Evolutionary conservation across 805 yeast species (phyloP), one percentile per base, ranked within the genome.

Genomic region (Wickerhamomyces alni): DNA sequence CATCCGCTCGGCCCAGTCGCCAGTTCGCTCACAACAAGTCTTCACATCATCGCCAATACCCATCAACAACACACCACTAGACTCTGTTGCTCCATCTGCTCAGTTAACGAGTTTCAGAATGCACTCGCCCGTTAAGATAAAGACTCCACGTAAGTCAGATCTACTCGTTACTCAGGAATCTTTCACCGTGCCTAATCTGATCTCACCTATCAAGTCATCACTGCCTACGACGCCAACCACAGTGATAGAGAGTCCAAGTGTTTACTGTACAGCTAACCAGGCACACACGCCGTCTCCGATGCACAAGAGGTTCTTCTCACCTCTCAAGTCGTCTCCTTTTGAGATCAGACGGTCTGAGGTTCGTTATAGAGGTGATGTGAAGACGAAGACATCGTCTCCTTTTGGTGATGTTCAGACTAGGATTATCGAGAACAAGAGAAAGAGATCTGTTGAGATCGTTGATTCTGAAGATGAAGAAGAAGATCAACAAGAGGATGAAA

Each of bases 41-140:
- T 28, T 24, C 5, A 24, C 31, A 16, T 32, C 33, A 5, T 30
- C 33, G 5, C 15, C 33, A 17, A 13, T 17, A 6, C 10, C 15
- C 12, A 18, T 17, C 11, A 29, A 26, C n/a, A 5, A 21, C 16
- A 18, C 13, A 9, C 28, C 12, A 13, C 28, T 19, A 4, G 34
- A 31, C 26, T 26, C 35, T 12, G 19, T 35, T 25, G 35, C 39
- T 1, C 45, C 51, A 8, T 49, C 55, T 42, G 56, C 56, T 2
- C 57, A 53, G 25, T 34, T 48, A 8, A 53, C 55, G 3, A 51
- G 56, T n/a, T 51, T 53, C 33, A 43, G 55, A 31, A 24, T 53
- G 38, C 41, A 44, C 26, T 48, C 59, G 6, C 58, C 56, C 4
- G 39, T 43, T 2, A 50, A 45, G 38, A 42, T 47, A 25, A 22